These are phyloP conservation scores for Penicillium pulvis DNA, from an alignment of 495 filamentous ascomycete genomes.

Conservation along the genomic window DNA sequence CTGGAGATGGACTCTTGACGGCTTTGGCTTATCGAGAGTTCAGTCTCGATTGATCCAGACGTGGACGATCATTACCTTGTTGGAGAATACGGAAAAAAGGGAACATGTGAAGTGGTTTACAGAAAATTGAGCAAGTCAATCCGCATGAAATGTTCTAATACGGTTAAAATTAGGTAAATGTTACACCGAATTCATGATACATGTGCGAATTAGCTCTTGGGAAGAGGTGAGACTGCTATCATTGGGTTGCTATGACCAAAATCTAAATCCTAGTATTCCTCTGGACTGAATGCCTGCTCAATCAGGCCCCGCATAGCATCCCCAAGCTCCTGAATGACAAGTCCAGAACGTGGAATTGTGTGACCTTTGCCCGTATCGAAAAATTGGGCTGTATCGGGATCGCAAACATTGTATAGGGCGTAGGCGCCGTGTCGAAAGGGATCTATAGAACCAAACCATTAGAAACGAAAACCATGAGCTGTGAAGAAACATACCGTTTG, in stretches of 20 bases:
- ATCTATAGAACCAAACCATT: constrained; percentile 29
- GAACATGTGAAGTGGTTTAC: not conserved
- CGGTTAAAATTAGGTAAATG: not conserved
- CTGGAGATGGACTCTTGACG: not conserved
- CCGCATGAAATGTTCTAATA: not conserved
- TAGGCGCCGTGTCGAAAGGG: constrained; percentile 55
- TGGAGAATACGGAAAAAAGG: not conserved
- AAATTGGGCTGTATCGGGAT: constrained; percentile 47
- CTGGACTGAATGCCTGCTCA: constrained; percentile 5
- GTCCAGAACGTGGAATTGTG: constrained; percentile 54
- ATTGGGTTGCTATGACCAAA: constrained; percentile 3
- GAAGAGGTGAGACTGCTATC: not conserved
- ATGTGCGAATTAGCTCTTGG: not conserved
- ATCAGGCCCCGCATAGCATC: constrained; percentile 29
- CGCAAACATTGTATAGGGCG: constrained; percentile 59
- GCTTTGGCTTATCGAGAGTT: not conserved
- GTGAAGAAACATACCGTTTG: constrained; percentile 32
- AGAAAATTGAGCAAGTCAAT: not conserved
- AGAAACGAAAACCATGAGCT: not conserved
- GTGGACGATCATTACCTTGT: not conserved
- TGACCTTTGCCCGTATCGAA: constrained; percentile 61
- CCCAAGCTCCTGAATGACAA: constrained; percentile 28
- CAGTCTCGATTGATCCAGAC: not conserved
- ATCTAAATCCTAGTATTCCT: constrained; percentile 3
- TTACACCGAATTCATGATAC: not conserved